These are phyloP conservation scores for Cenchrus americanus DNA, from an alignment of 176 grass and related monocot genomes.

Conservation along the genomic window DNA sequence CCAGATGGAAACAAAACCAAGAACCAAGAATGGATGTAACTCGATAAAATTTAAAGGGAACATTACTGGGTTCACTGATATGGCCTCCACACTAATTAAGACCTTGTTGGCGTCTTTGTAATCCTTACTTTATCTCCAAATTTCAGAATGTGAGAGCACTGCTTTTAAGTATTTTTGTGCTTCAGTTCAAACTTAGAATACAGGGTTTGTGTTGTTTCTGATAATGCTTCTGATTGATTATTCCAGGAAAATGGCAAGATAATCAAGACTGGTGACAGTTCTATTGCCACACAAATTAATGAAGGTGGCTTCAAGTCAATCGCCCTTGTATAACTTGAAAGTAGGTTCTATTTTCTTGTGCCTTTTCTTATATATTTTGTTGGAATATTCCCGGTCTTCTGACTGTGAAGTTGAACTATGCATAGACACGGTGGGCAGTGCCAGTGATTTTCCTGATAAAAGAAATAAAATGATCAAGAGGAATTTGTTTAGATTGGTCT, in stretches of 20 bases:
- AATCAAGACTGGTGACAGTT: constrained; percentile 86
- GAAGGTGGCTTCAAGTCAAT: constrained; percentile 78
- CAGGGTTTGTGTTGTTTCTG: constrained; percentile 13
- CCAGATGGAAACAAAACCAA: constrained; percentile 1
- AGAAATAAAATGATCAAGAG: constrained; percentile 31
- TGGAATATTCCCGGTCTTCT: neutral
- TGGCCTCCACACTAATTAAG: neutral
- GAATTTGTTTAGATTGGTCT: neutral
- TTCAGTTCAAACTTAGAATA: neutral
- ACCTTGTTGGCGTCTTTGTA: neutral
- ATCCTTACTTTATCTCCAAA: constrained; percentile 1
- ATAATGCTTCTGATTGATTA: constrained; percentile 31
- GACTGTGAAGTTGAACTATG: neutral
- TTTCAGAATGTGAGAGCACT: constrained; percentile 24
- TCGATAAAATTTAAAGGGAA: neutral
- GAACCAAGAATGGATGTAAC: neutral
- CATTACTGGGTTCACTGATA: neutral
- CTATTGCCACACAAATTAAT: constrained; percentile 69
- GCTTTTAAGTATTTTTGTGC: constrained; percentile 13
- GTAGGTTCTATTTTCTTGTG: constrained; percentile 27
- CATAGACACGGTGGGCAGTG: neutral
- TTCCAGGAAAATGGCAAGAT: constrained; percentile 82
- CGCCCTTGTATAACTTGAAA: constrained; percentile 35
- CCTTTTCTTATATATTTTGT: neutral
- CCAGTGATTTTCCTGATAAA: neutral